These are phyloP conservation scores for Botryotinia globosa DNA, from an alignment of 2,329 filamentous ascomycete genomes.

Conservation along the genomic window DNA sequence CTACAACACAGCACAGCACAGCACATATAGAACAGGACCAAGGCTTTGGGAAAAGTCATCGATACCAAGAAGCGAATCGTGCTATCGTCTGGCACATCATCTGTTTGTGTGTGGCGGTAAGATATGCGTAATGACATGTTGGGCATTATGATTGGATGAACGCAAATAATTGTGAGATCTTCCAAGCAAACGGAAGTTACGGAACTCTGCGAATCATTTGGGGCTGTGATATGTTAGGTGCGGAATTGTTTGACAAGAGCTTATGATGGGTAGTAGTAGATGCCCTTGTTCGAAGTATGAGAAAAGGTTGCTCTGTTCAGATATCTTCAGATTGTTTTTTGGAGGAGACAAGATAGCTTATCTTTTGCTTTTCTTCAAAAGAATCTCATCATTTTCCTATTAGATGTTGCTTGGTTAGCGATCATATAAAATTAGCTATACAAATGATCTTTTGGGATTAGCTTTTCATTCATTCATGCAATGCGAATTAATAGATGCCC, in stretches of 20 bases:
- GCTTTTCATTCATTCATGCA: background rate
- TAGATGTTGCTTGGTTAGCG: background rate
- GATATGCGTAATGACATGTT: background rate
- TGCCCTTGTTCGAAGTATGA: background rate
- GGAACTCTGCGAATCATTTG: background rate
- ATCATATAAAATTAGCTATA: background rate
- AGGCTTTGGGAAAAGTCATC: background rate
- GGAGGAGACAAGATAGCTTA: background rate
- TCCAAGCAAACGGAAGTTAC: background rate
- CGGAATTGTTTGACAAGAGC: background rate
- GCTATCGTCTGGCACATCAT: background rate
- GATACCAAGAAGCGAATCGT: background rate
- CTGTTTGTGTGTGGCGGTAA: background rate
- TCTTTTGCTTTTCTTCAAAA: background rate
- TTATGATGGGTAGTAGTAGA: background rate
- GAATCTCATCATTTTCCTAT: background rate
- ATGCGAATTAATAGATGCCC: background rate
- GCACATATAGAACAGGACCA: background rate
- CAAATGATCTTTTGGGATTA: background rate
- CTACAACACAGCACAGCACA: background rate
- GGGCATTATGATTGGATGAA: background rate
- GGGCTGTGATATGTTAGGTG: background rate
- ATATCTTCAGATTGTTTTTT: background rate
- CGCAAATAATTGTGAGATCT: background rate
- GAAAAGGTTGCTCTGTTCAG: background rate